Evolutionary conservation across 75 land plant species (phyloP), one percentile per base, ranked within the genome.

Genomic region (Pinus taeda): DNA sequence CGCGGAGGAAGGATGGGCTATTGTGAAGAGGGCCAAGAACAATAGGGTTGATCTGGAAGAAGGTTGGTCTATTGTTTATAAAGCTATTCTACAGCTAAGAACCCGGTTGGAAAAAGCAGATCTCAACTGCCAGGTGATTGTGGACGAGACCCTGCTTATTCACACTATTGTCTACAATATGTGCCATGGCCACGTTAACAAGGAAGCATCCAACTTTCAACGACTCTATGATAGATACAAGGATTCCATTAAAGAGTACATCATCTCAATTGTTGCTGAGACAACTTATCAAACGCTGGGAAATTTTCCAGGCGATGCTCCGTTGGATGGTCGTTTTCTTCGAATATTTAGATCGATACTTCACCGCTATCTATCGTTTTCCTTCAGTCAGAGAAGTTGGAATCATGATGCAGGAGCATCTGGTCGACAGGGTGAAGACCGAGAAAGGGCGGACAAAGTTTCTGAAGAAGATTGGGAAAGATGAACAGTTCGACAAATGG

Each of bases 271-370:
- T 91, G 59, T 89, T 95, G 33, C 2, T 33, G 33, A 33, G 2
- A 33, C 33, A 33, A 33, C 33, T 33, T 33, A 2, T 33, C 33
- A 33, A 33, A 33, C 33, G 33, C 33, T 33, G 33, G 33, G 1
- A 33, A 58, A 95, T 91, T 77, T 96, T 93, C 84, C 93, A 95
- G 74, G 83, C 92, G 33, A 91, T 93, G 96, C 93, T 95, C 56
- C 85, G 90, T 65, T 93, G 95, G 95, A 78, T 93, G 26, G 93
- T 92, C 20, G 79, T 92, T 1, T 91, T 95, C 81, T 93, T 95
- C 75, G 84, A 88, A 64, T 95, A 95, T 75, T 84, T 95, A 26
- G 98, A 95, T 74, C 88, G 93, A 0, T 26, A 26, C 26, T 26
- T 26, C 26, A 26, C 26, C 26, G 26, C 26, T 26, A 0, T 26